These are phyloP conservation scores for Nasturtium officinale DNA, from an alignment of 345 rosid species.

Conservation along the genomic window DNA sequence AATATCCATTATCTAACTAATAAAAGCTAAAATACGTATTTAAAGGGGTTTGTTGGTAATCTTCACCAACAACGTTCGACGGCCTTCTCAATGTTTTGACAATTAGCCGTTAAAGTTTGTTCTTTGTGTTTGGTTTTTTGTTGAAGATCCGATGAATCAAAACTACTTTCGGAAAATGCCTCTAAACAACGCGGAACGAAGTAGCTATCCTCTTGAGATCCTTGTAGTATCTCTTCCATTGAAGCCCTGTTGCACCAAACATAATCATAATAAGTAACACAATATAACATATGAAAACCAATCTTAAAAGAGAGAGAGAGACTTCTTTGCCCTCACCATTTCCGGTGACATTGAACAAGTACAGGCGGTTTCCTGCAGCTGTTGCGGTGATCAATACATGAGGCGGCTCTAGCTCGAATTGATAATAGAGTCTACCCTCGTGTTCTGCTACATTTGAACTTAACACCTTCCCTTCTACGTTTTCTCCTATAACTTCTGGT, in stretches of 20 bases:
- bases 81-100: too few relatives aligned
- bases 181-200: slow-evolving; percentile 79
- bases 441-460: slow-evolving; percentile 68
- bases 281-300: neutral
- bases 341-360: slow-evolving; percentile 74
- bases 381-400: slow-evolving; percentile 90
- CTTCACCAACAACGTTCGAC: too few relatives aligned
- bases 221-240: slow-evolving; percentile 92
- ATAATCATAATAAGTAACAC: neutral
- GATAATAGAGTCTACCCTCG: slow-evolving; percentile 79
- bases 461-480: slow-evolving; percentile 86
- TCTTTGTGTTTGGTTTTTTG: neutral
- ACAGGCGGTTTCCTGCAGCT: slow-evolving; percentile 92
- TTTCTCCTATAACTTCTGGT: slow-evolving; percentile 89
- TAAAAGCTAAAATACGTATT: too few relatives aligned
- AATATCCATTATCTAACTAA: too few relatives aligned
- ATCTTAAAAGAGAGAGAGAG: neutral
- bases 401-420: slow-evolving; percentile 89
- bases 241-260: slow-evolving; percentile 62
- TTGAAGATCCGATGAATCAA: neutral
- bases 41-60: too few relatives aligned
- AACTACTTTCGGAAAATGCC: neutral
- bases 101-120: neutral
- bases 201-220: slow-evolving; percentile 87
- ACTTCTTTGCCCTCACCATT: slow-evolving; percentile 53